Conservation (phyloP, 106 monocot genomes). For the Amphibolis antarctica region DNA sequence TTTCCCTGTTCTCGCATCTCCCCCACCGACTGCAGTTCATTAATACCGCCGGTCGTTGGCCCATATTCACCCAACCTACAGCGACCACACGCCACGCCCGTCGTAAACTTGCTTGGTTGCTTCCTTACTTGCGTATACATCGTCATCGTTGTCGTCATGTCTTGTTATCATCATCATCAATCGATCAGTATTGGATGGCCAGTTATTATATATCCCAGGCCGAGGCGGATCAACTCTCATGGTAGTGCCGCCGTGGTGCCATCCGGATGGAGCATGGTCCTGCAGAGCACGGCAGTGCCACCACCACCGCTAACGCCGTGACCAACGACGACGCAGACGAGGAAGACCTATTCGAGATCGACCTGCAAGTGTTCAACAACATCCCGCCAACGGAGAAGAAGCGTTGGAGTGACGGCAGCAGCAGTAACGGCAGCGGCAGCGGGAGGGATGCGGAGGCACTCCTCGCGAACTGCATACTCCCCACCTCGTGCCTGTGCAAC, state of each 20-base stretch:
- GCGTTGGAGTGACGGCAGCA: not conserved
- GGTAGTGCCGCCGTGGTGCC: not conserved
- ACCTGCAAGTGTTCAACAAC: constrained; percentile 3
- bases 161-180: too few relatives aligned
- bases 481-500: not conserved
- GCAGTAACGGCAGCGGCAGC: not conserved
- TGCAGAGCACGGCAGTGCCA: not conserved
- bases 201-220: too few relatives aligned
- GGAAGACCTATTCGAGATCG: constrained; percentile 11
- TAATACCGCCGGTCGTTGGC: not conserved
- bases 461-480: constrained; percentile 10
- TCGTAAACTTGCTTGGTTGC: too few relatives aligned
- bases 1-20: too few relatives aligned
- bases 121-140: too few relatives aligned
- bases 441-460: not conserved
- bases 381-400: not conserved
- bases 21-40: not conserved
- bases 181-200: too few relatives aligned
- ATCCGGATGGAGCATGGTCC: not conserved
- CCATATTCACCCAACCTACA: not conserved
- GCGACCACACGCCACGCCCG: not conserved
- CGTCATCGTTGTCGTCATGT: too few relatives aligned
- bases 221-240: too few relatives aligned
- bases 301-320: not conserved
- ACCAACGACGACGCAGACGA: not conserved